Conservation (phyloP, 257 asterid species). For the Rubia yunnanensis region DNA sequence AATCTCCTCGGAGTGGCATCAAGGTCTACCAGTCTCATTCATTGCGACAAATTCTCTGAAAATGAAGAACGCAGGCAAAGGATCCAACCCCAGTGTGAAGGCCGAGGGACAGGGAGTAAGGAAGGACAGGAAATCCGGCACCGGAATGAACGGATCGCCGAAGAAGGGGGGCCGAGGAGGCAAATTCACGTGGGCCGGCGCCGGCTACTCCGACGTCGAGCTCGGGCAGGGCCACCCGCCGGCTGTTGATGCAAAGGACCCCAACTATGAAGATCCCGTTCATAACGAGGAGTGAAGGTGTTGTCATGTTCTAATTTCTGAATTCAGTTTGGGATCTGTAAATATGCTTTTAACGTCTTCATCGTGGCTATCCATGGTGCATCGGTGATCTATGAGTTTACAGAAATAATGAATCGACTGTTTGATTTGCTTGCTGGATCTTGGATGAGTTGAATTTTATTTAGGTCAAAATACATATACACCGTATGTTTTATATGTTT, state of each 20-base stretch:
- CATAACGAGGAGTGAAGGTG: not conserved
- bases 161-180: constrained; percentile 91
- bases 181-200: constrained; percentile 83
- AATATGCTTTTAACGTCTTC: not conserved
- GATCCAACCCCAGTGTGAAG: constrained; percentile 27
- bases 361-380: not conserved
- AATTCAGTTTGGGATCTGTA: constrained; percentile 2
- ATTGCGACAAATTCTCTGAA: not conserved
- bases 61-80: constrained; percentile 42
- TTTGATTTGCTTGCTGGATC: not conserved
- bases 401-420: not conserved
- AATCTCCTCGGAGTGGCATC: not conserved
- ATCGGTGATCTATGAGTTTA: constrained; percentile 1
- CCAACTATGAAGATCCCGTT: constrained; percentile 43
- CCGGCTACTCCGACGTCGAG: constrained; percentile 52
- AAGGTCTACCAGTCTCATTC: not conserved
- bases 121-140: constrained; percentile 52
- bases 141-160: constrained; percentile 65
- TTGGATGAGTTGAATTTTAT: no score
- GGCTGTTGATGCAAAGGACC: constrained; percentile 48
- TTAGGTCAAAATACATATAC: no score
- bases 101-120: constrained; percentile 23
- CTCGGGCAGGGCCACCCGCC: constrained; percentile 29
- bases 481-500: no score
- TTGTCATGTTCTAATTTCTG: not conserved